Conservation (phyloP, 768 basidiomycete genomes). For the Cystofilobasidium macerans region DNA sequence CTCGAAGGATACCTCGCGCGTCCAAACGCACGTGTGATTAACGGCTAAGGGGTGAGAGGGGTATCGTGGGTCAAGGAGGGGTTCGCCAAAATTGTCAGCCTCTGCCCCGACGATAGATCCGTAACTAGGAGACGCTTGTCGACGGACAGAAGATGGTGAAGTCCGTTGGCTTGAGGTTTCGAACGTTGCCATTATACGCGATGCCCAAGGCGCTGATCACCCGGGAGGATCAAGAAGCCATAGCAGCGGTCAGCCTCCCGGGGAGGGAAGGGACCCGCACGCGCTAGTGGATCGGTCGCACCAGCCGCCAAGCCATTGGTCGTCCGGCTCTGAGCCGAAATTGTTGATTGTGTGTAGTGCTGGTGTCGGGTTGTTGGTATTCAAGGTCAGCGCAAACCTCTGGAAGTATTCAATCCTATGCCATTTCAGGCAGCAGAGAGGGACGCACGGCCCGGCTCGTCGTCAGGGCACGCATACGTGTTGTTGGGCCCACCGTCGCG, state of each 20-base stretch:
- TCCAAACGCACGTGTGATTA: conserved; percentile 31
- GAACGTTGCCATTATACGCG: conserved; percentile 58
- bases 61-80: not conserved
- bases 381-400: no score
- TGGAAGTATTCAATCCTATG: conserved; percentile 35
- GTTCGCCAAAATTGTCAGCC: not conserved
- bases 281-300: not conserved
- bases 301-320: conserved; percentile 3
- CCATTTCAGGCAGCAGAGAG: conserved; percentile 47
- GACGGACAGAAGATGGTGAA: conserved; percentile 1
- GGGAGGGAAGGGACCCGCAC: conserved; percentile 46
- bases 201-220: conserved; percentile 56
- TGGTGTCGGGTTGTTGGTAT: not conserved
- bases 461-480: not conserved
- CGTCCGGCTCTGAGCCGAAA: not conserved
- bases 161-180: conserved; percentile 49
- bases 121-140: no score
- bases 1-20: conserved; percentile 29
- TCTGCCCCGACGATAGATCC: not conserved
- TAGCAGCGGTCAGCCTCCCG: conserved; percentile 41
- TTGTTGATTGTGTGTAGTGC: conserved; percentile 8
- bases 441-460: conserved; percentile 25
- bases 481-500: not conserved
- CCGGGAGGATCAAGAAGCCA: conserved; percentile 48
- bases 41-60: conserved; percentile 25